A percentile compares a stretch with the other conserved stretches of the same genome.
Conservation (phyloP, 306 rosid genomes). For the Cicer pinnatifidum region DNA sequence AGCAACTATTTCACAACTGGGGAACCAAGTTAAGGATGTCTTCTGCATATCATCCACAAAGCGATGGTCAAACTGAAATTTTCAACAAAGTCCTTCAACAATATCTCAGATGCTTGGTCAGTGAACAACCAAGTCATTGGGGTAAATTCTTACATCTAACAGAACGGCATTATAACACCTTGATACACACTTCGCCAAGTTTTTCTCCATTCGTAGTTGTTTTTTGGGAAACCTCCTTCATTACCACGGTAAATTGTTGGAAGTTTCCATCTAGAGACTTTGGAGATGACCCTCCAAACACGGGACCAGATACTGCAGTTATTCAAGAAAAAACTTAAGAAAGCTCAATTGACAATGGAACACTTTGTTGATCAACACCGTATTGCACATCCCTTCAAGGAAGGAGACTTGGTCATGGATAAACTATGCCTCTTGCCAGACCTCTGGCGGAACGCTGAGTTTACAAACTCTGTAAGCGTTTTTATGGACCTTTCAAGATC, state of each 20-base stretch:
- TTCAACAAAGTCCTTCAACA: not conserved
- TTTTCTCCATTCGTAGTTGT: not conserved
- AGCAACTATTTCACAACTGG: too few relatives aligned
- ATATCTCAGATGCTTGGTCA: not conserved
- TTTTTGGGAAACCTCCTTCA: not conserved
- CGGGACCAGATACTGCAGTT: not conserved
- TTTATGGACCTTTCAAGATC: too few relatives aligned
- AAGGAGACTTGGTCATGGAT: too few relatives aligned
- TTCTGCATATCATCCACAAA: not conserved
- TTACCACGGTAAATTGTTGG: not conserved
- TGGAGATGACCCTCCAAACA: too few relatives aligned
- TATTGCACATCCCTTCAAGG: too few relatives aligned
- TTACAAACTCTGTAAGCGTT: too few relatives aligned
- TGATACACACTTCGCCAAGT: not conserved
- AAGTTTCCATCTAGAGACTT: not conserved
- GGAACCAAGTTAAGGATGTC: not conserved
- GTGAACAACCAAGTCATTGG: not conserved
- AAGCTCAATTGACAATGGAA: not conserved
- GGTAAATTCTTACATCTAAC: not conserved
- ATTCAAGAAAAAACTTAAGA: not conserved
- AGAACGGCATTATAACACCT: not conserved
- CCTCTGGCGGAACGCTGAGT: too few relatives aligned
- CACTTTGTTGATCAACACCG: not conserved
- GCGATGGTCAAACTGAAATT: not conserved
- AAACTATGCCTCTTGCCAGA: too few relatives aligned